Base-by-base conservation (phyloP, 352 stramenopile genomes). In the Phytophthora macrochlamydospora region DNA sequence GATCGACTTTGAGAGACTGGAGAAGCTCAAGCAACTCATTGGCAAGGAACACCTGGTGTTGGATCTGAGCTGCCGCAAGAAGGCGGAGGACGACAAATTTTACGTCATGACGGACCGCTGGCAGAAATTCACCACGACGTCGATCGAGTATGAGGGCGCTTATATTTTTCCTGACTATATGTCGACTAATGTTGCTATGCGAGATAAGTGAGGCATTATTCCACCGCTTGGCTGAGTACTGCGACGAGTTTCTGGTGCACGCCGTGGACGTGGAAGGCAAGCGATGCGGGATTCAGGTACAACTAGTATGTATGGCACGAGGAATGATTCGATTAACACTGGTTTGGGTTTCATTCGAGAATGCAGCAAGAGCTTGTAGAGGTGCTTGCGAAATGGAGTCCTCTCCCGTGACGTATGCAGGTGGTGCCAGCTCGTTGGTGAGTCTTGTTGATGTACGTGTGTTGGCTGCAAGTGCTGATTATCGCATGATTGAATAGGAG, bases 231-330 rank as follows among this genome's bases (percentile, higher is more conserved):
- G 81, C 90, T 9, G 73, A 80, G 31, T 98, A 98, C 70, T 99
- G 97, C 67, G 93, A 97, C 62, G 97, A 99, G 77, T 99, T 99
- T 70, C 76, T 99, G 32, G 97, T 99, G 1, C 97, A 99, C 75
- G 97, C 96, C 0, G 97, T 99, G 13, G 97, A 99, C 49, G 97
- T 99, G 13, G 97, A 99, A 85, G 97, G 97, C 54, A 98, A 97
- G 73, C 85, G 92, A 33, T 97, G 92, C 64, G 96, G 96, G 3
- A 98, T 99, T 56, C 83, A 98, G 75, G 87, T 94, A 58, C 18
- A 32, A 43, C 5, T 2, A 6, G 24, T 31, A 11, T 35, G n/a
- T 7, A 11, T 51, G 18, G 0, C 18, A 24, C 18, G 18, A 24
- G 18, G 18, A 24, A 24, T 24, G 18, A 24, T 24, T 24, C 18